These are phyloP conservation scores for Sporopachydermia lactativora DNA, from an alignment of 805 yeast genomes.

Conservation along the genomic window DNA sequence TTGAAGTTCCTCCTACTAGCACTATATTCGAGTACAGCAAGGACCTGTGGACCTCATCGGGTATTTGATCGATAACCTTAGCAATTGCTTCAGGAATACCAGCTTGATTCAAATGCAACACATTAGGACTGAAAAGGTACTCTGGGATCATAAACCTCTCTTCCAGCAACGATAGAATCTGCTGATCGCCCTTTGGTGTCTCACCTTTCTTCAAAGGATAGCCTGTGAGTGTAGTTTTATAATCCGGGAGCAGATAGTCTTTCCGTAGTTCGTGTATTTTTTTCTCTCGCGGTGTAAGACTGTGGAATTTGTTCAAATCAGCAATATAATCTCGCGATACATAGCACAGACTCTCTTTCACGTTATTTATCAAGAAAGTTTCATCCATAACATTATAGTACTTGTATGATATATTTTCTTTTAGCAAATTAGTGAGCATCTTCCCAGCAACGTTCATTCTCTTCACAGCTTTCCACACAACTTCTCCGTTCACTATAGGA, in stretches of 20 bases:
- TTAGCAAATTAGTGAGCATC: constrained; percentile 62
- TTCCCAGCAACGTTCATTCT: constrained; percentile 83
- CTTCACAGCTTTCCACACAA: constrained; percentile 62
- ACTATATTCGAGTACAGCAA: constrained; percentile 67
- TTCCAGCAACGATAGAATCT: constrained; percentile 55
- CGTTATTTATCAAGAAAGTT: constrained; percentile 65
- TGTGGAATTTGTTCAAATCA: constrained; percentile 28
- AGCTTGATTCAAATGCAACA: constrained; percentile 61
- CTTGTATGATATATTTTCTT: constrained; percentile 77
- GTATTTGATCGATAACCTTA: constrained; percentile 54
- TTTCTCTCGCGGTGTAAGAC: constrained; percentile 14
- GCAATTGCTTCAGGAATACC: constrained; percentile 63
- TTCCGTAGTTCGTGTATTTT: constrained; percentile 24
- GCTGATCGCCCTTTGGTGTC: constrained; percentile 32
- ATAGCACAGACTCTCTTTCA: constrained; percentile 68
- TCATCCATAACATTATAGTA: constrained; percentile 93
- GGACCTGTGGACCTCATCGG: constrained; percentile 55
- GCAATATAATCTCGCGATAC: constrained; percentile 44
- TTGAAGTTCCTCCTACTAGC: constrained; percentile 72
- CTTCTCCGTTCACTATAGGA: constrained; percentile 70
- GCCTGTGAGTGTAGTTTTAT: constrained; percentile 67
- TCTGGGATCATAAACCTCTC: constrained; percentile 88
- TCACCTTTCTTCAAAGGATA: constrained; percentile 26
- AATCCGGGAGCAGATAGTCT: constrained; percentile 80
- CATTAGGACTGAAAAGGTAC: constrained; percentile 71